Conservation (phyloP, 345 rosid genomes). For the Camelina laxa region DNA sequence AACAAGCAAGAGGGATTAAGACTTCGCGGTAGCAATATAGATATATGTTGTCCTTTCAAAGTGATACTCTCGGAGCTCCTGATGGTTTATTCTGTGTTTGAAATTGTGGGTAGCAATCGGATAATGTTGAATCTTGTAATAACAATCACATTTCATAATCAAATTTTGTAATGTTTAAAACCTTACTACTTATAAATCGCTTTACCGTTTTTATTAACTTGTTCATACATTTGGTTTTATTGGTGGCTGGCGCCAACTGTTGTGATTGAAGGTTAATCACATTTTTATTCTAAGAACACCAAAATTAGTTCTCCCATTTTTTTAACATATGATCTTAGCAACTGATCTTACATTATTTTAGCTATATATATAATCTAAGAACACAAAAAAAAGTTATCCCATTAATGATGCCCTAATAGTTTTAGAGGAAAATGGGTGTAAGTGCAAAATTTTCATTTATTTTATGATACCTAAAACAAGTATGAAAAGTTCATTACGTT, state of each 20-base stretch:
- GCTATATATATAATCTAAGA: no score
- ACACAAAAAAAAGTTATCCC: no score
- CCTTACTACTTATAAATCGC: not conserved
- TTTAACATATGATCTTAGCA: no score
- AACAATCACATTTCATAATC: conserved; percentile 23
- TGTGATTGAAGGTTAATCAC: not conserved
- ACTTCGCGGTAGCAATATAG: conserved; percentile 30
- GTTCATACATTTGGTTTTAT: not conserved
- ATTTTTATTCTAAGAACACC: no score
- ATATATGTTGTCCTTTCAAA: not conserved
- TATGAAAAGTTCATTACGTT: no score
- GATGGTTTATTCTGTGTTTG: not conserved
- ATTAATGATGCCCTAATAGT: no score
- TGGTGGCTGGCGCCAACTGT: not conserved
- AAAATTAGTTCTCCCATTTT: no score
- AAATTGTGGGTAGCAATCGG: not conserved
- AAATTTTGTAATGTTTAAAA: not conserved
- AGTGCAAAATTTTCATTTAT: no score
- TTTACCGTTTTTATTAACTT: not conserved
- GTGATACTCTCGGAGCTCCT: not conserved
- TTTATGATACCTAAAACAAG: no score
- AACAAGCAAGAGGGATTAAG: conserved; percentile 58
- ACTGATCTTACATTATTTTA: no score
- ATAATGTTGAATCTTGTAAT: conserved; percentile 10
- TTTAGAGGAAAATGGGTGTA: no score